Percentiles rank a stretch among this genome's conserved stretches.
Evolutionary conservation across 1,284 basidiomycete species (phyloP).

Genomic region (Sporisorium sorghi): DNA sequence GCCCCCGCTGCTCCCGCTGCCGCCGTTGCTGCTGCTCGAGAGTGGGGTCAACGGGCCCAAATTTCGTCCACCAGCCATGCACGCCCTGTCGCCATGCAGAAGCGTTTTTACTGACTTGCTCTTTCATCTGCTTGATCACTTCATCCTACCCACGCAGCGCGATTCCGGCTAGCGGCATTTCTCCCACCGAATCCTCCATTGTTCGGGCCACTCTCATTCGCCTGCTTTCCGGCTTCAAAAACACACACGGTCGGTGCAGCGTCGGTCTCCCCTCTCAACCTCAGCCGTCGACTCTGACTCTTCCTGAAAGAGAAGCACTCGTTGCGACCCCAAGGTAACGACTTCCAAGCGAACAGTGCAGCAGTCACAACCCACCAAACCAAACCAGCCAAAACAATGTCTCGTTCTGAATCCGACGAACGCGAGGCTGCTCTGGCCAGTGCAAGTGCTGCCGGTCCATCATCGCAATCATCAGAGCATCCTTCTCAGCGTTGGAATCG

Average conservation of each 20-base stretch:
- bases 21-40: neutral
- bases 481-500: constrained; percentile 25
- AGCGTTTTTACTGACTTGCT: constrained; percentile 21
- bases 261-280: neutral
- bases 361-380: constrained; percentile 1
- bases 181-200: constrained; percentile 26
- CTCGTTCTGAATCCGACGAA: constrained; percentile 33
- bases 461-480: constrained; percentile 20
- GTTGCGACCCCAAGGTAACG: neutral
- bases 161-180: constrained; percentile 8
- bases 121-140: constrained; percentile 14
- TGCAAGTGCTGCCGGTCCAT: constrained; percentile 19
- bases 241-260: constrained; percentile 7
- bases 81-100: constrained; percentile 14
- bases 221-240: neutral
- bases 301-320: neutral
- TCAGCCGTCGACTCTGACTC: neutral
- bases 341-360: no score
- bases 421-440: constrained; percentile 19
- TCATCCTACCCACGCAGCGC: constrained; percentile 25
- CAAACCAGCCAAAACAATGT: no score
- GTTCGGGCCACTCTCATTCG: constrained; percentile 14
- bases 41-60: constrained; percentile 7
- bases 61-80: neutral
- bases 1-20: no score